Base-by-base conservation (phyloP, 495 filamentous ascomycete genomes). In the Penicillium arizonense region DNA sequence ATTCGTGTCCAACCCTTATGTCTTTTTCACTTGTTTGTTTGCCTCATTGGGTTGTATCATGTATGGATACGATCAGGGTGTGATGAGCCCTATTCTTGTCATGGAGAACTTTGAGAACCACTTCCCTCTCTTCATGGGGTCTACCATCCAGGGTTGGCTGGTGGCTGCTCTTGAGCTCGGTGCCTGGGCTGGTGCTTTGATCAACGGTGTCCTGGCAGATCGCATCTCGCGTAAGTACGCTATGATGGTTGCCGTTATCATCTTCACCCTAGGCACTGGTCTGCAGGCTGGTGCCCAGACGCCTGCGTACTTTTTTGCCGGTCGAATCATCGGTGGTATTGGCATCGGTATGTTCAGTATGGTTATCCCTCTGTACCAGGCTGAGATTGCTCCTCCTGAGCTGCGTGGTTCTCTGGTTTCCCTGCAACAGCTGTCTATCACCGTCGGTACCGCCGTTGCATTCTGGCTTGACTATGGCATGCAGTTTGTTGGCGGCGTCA, bases 121-220 rank as follows among this genome's bases (percentile, higher is more conserved):
- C 56, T 74, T 72, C 56, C 71, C 71, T 18, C 26, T 39, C 9
- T 58, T 69, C 26, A 85, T 85, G 81, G 80, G 81, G 41, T 76
- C 82, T 59, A 85, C 84, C 6, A 82, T 70, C 23, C 87, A 89
- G 67, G 88, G 87, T 39, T 90, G 87, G 84, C 66, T 91, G 23
- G 88, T 87, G 2, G 77, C 89, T 10, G 90, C 91, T 56, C 80
- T 93, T 55, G 88, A 92, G 64, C 80, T 94, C 8, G 89, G 89
- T 59, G 89, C 89, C 43, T 91, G 87, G 88, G 59, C 89, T 36
- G 89, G 89, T 40, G 84, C 87, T 7, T 75, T 93, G 39, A 82
- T 88, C 52, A 87, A 83, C 46, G 87, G 87, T 21, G 86, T 87
- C 61, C 68, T 93, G 14, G 88, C 88, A 26, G 89, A 93, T 69